phyloP scores from a whole-genome alignment of 1,284 basidiomycete genomes.

The Anthracocystis setariae region DNA sequence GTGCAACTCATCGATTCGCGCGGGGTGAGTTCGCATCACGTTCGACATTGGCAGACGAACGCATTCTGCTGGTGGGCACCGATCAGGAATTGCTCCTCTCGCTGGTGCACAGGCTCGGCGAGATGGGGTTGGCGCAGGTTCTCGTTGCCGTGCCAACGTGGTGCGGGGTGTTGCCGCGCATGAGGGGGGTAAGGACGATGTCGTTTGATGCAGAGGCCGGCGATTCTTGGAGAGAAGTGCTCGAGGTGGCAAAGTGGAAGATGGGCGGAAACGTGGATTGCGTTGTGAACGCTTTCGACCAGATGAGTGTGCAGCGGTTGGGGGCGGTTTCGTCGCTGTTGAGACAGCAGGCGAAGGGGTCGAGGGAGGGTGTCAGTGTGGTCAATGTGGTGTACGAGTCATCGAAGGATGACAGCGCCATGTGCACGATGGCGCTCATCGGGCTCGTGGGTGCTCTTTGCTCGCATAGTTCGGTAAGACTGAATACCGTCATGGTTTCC shows the following conservation, averaged over 20 bases:
- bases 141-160: constrained; percentile 8
- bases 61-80: constrained; percentile 17
- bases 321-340: constrained; percentile 2
- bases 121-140: constrained; percentile 10
- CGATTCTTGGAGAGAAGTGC: constrained; percentile 1
- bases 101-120: constrained; percentile 8
- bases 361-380: constrained; percentile 3
- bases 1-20: constrained; percentile 11
- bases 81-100: constrained; percentile 7
- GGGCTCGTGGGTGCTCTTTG: constrained; percentile 3
- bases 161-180: constrained; percentile 1
- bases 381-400: constrained; percentile 15
- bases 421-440: constrained; percentile 9
- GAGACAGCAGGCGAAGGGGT: constrained; percentile 2
- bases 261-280: constrained; percentile 15
- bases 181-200: not conserved
- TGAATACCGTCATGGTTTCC: constrained; percentile 4
- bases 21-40: not conserved
- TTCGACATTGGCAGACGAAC: constrained; percentile 20
- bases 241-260: not conserved
- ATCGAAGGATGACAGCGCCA: not conserved
- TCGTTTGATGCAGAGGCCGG: not conserved
- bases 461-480: not conserved
- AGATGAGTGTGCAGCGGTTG: not conserved
- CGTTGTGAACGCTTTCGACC: constrained; percentile 19